A percentile compares a stretch with the other conserved stretches of the same genome.
These are phyloP conservation scores for Exophiala bonariae DNA, from an alignment of 2,329 filamentous ascomycete species.

Conservation along the genomic window DNA sequence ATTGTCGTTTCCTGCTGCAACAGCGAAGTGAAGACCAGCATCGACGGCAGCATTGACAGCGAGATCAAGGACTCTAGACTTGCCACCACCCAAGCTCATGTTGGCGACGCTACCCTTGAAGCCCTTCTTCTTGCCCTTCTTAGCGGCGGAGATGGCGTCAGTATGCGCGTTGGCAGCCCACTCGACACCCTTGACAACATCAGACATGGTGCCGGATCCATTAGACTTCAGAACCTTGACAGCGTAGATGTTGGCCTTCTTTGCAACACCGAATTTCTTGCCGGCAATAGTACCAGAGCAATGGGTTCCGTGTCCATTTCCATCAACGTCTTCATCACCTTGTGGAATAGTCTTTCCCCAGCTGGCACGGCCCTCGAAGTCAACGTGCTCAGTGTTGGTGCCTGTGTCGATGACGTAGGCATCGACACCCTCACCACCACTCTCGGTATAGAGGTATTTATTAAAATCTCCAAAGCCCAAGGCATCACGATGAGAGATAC, in stretches of 20 bases:
- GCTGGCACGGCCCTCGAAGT: constrained; percentile 91
- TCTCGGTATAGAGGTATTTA: constrained; percentile 91
- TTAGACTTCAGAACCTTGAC: constrained; percentile 98
- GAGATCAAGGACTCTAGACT: constrained; percentile 85
- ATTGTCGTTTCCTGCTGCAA: constrained; percentile 98
- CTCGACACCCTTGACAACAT: constrained; percentile 98
- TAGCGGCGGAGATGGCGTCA: constrained; percentile 73
- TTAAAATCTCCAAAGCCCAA: constrained; percentile 86
- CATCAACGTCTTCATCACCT: constrained; percentile 80
- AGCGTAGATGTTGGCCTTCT: constrained; percentile 95
- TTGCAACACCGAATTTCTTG: constrained; percentile 98
- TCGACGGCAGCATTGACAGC: constrained; percentile 92
- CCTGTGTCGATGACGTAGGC: constrained; percentile 99
- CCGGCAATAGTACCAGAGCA: constrained; percentile 97
- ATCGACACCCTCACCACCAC: constrained; percentile 95
- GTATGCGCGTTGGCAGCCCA: constrained; percentile 81
- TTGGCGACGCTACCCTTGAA: constrained; percentile 99
- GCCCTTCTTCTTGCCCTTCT: constrained; percentile 85
- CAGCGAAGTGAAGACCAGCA: constrained; percentile 93
- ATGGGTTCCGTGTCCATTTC: constrained; percentile 98
- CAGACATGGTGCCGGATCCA: constrained; percentile 96
- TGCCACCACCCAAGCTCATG: constrained; percentile 98
- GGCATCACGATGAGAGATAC: constrained; percentile 89
- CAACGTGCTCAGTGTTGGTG: constrained; percentile 89
- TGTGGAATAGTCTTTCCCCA: constrained; percentile 96